Percentiles rank a stretch among this genome's conserved stretches.
Evolutionary conservation across 169 alveolate species (phyloP).

Genomic region (Prorocentrum cordatum): DNA sequence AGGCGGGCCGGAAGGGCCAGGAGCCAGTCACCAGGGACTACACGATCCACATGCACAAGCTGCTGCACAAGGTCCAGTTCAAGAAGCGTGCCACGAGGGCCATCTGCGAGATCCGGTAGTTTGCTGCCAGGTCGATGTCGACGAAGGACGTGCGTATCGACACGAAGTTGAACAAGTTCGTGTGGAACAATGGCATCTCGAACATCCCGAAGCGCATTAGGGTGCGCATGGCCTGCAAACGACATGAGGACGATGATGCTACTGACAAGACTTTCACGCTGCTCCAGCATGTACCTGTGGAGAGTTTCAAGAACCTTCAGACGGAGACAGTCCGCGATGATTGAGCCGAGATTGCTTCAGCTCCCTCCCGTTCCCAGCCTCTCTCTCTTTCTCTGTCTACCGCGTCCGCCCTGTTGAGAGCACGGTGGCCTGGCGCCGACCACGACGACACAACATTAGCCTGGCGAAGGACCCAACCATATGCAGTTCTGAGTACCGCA

Average conservation of each 20-base stretch:
- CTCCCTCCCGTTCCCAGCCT: too few species aligned
- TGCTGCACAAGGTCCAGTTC: constrained; percentile 83
- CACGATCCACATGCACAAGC: constrained; percentile 87
- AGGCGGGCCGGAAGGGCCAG: constrained; percentile 72
- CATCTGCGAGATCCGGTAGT: constrained; percentile 83
- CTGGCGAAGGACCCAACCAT: too few species aligned
- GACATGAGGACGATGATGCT: constrained; percentile 96
- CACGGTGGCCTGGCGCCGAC: too few species aligned
- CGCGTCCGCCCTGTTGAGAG: too few species aligned
- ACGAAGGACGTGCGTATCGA: too few species aligned
- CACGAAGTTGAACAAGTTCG: constrained; percentile 91
- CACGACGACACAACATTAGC: too few species aligned
- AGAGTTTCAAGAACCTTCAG: constrained; percentile 87
- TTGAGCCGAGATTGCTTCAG: too few species aligned
- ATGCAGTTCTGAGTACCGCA: too few species aligned
- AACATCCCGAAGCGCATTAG: constrained; percentile 96
- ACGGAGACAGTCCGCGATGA: constrained; percentile 91
- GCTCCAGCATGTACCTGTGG: constrained; percentile 94
- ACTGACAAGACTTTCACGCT: constrained; percentile 92
- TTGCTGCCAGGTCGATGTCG: too few species aligned
- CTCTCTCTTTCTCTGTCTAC: too few species aligned
- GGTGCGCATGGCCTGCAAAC: constrained; percentile 91
- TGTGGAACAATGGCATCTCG: constrained; percentile 96
- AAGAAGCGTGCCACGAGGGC: constrained; percentile 92
- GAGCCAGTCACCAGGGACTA: constrained; percentile 84